Conservation (phyloP, 1,139 yeast genomes). For the Zygosaccharomyces sapae region DNA sequence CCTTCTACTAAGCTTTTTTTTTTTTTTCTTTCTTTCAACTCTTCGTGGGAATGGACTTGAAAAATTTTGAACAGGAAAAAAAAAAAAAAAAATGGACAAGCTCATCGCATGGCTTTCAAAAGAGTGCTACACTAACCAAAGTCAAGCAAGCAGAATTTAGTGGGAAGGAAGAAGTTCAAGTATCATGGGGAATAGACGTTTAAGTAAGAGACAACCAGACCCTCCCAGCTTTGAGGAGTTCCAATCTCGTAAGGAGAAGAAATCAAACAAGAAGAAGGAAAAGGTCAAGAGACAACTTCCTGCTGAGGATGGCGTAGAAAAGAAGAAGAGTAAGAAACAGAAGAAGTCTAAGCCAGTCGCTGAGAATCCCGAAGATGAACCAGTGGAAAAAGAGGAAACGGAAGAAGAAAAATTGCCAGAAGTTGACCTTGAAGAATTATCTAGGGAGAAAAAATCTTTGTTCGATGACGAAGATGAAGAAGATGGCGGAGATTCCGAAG, state of each 20-base stretch:
- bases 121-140: not conserved
- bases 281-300: constrained; percentile 27
- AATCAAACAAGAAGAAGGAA: constrained; percentile 35
- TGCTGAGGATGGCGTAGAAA: constrained; percentile 17
- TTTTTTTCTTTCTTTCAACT: not conserved
- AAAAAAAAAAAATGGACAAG: constrained; percentile 5
- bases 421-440: constrained; percentile 60
- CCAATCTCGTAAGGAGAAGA: constrained; percentile 53
- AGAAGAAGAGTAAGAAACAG: constrained; percentile 29
- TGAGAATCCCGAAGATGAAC: constrained; percentile 27
- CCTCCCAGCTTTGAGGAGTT: constrained; percentile 88
- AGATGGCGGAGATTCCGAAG: not conserved
- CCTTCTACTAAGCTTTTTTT: constrained; percentile 2
- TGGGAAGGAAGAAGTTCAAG: not conserved
- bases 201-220: constrained; percentile 82
- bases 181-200: constrained; percentile 79
- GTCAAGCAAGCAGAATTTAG: not conserved
- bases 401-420: constrained; percentile 51
- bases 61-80: constrained; percentile 13
- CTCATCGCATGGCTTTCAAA: constrained; percentile 27
- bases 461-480: constrained; percentile 58
- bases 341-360: constrained; percentile 24
- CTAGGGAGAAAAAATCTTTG: constrained; percentile 65
- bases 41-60: constrained; percentile 7
- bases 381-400: constrained; percentile 8